Evolutionary conservation across 1,284 basidiomycete species (phyloP), one percentile per base, ranked within the genome.

Genomic region (Anthracocystis panici-leucophaei): DNA sequence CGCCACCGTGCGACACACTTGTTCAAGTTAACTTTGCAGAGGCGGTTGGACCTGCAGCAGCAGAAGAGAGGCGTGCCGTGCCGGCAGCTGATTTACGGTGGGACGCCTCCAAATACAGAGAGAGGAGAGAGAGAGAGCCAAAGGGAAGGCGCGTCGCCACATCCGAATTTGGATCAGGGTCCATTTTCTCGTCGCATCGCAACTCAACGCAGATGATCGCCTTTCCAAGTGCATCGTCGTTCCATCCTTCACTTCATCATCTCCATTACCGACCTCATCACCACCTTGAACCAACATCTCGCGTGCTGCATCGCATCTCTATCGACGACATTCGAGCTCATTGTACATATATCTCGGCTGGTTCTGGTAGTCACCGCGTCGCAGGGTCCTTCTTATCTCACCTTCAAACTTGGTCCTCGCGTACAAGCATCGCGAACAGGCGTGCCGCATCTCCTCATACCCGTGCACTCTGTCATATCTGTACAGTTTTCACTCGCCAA

Each of bases 161-260:
- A 57, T 68, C 57, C 57, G n/a, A 18, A 51, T 21, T 51, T 21
- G 33, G 35, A 44, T 56, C 57, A 69, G 66, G 66, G 62, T 70
- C 62, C 67, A 66, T 61, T 60, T 65, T 57, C 53, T 38, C 64
- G 54, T 58, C 52, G 45, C 57, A 69, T 56, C 52, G 41, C 55
- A 61, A 61, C 65, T 18, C 23, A 46, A 46, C 45, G 9, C 20
- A 48, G 29, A 11, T n/a, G n/a, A 48, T 48, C 46, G 46, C 27
- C 25, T 35, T 7, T 42, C 52, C 21, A 31, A 35, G 31, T 14
- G 29, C 46, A 50, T 35, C 49, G 21, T 18, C 27, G 46, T 11
- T 21, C 33, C 38, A 27, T 40, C 38, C 12, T 55, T 53, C 25
- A 27, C 41, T 14, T 20, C 31, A 27, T 7, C 56, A 54, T 33